Base-by-base conservation (phyloP, 106 monocot genomes). In the Dactylorhiza incarnata region DNA sequence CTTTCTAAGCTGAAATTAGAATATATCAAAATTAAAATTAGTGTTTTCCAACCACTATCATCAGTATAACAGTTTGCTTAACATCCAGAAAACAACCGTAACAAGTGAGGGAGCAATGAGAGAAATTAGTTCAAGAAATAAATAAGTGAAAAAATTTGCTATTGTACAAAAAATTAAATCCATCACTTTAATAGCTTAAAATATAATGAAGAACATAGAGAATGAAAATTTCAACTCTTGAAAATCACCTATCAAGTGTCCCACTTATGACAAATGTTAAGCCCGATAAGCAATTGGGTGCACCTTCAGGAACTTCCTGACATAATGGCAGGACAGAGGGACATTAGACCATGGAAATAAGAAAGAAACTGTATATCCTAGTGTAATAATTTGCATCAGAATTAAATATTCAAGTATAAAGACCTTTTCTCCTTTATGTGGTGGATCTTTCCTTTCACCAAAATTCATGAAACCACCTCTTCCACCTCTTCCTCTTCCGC, bases 391-490 rank as follows among this genome's bases (percentile, higher is more conserved):
- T 58, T 47, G 44, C 45, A 12, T 37, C 37, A 37, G 37, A 37
- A 37, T 37, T 37, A 14, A 49, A 68, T 5, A 45, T 16, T 37
- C 50, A 12, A 14, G 37, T 20, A 6, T 48, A 74, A 25, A 12
- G 73, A 99, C 99, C 99, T 99, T 99, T 66, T 94, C 90, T 58
- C 97, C 99, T 88, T 94, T 94, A 73, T 94, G 99, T 55, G 99
- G 99, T 26, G 99, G 99, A 55, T 91, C 91, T 71, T 91, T 89
- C 75, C 99, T 87, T 75, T 94, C 99, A 68, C 91, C 94, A 76
- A 91, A 97, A 82, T 82, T 91, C 89, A 99, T 89, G 67, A 86
- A 94, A 17, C 88, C 88, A 52, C 95, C 89, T 69, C 99, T 88
- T 51, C 99, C 97, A 81, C 90, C 90, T 81, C 96, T 84, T 74